Evolutionary conservation across 1,284 basidiomycete species (phyloP).

Genomic region (Naganishia sp.): DNA sequence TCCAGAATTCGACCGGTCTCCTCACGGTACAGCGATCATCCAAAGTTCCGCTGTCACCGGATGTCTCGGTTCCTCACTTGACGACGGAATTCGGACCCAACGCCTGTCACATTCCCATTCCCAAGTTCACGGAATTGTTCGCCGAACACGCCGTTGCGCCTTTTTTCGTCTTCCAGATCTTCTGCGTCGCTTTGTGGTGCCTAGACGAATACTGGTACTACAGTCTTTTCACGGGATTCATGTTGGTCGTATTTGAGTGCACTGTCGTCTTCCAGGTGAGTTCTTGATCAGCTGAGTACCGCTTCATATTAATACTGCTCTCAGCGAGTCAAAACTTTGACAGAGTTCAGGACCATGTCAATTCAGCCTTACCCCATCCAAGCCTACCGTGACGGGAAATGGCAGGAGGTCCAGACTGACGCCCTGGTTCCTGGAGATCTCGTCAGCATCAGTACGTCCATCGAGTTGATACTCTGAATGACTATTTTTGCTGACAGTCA

Average conservation of each 20-base stretch:
- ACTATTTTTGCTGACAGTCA: not conserved
- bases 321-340: conserved; percentile 81
- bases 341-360: conserved; percentile 93
- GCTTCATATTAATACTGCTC: not conserved
- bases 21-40: conserved; percentile 40
- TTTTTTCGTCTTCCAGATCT: conserved; percentile 95
- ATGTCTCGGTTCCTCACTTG: conserved; percentile 51
- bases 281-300: conserved; percentile 13
- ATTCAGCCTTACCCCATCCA: conserved; percentile 83
- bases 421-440: conserved; percentile 86
- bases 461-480: too few species aligned
- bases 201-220: conserved; percentile 98
- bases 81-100: conserved; percentile 76
- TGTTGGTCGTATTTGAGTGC: conserved; percentile 94
- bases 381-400: conserved; percentile 74
- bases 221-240: conserved; percentile 92
- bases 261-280: conserved; percentile 93
- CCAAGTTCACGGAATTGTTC: conserved; percentile 84
- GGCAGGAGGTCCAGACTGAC: conserved; percentile 76
- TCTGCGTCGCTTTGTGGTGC: conserved; percentile 93
- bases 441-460: conserved; percentile 64
- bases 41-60: conserved; percentile 52
- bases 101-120: conserved; percentile 92
- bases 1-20: conserved; percentile 62
- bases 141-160: conserved; percentile 89